These are phyloP conservation scores for Echium plantagineum DNA, from an alignment of 257 asterid genomes.

Conservation along the genomic window DNA sequence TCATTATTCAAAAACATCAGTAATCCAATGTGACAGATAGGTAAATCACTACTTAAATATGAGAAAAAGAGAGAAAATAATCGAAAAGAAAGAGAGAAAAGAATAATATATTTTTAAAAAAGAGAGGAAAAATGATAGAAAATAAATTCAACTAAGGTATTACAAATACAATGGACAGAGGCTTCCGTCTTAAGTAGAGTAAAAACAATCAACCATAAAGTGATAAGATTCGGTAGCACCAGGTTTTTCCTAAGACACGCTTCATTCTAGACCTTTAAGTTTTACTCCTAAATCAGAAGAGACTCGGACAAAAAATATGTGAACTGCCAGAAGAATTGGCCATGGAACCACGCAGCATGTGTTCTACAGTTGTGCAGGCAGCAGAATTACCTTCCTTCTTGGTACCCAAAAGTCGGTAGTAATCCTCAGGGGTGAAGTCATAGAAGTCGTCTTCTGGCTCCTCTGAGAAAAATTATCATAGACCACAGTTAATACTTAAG, in stretches of 20 bases:
- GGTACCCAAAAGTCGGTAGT: constrained; percentile 55
- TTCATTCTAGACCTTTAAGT: neutral
- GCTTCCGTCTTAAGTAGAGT: neutral
- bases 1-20: constrained; percentile 9
- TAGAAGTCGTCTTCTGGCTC: constrained; percentile 80
- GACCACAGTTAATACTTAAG: neutral
- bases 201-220: neutral
- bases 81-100: too few species aligned
- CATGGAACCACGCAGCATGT: neutral
- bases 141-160: neutral
- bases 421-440: constrained; percentile 90
- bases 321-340: neutral
- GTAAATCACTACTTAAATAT: too few species aligned
- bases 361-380: constrained; percentile 1
- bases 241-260: neutral
- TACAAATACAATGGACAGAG: neutral
- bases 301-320: neutral
- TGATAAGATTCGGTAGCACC: neutral
- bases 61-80: too few species aligned
- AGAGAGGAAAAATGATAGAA: too few species aligned
- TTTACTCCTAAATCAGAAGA: neutral
- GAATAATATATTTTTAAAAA: too few species aligned
- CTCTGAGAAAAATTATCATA: constrained; percentile 35
- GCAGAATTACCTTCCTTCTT: constrained; percentile 71
- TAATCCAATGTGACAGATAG: neutral